Conservation (phyloP, 257 asterid species). For the Solanum tarapatanum region DNA sequence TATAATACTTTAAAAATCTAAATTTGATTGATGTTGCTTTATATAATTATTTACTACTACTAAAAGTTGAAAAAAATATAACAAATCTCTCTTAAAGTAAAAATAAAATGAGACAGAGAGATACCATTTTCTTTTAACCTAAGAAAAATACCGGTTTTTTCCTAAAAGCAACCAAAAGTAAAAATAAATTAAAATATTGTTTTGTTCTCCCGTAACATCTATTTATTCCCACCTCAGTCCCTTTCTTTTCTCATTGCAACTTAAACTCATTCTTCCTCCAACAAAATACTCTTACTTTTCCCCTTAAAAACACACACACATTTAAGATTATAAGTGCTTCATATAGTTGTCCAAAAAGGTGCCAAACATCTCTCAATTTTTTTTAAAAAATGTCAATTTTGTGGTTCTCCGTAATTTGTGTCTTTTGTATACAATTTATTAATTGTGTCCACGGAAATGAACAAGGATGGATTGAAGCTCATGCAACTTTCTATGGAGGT, state of each 20-base stretch:
- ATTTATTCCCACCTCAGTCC: neutral
- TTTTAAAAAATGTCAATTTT: neutral
- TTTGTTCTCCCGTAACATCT: neutral
- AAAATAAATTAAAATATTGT: neutral
- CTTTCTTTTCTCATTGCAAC: neutral
- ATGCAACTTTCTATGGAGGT: conserved; percentile 62
- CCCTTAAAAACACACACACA: neutral
- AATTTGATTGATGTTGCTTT: too few species aligned
- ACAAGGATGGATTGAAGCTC: conserved; percentile 50
- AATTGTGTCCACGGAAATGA: conserved; percentile 14
- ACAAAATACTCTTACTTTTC: neutral
- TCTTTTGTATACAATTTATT: neutral
- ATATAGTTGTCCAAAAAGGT: neutral
- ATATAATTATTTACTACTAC: too few species aligned
- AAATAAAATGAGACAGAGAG: too few species aligned
- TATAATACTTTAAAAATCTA: too few species aligned
- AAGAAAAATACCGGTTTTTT: neutral
- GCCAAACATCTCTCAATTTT: neutral
- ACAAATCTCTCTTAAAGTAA: neutral
- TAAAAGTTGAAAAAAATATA: too few species aligned
- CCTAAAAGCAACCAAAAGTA: neutral
- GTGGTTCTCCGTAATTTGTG: neutral
- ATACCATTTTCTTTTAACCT: neutral
- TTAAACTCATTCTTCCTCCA: neutral
- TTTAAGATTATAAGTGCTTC: neutral